Conservation (phyloP, 306 rosid species). For the Sophora flavescens region DNA sequence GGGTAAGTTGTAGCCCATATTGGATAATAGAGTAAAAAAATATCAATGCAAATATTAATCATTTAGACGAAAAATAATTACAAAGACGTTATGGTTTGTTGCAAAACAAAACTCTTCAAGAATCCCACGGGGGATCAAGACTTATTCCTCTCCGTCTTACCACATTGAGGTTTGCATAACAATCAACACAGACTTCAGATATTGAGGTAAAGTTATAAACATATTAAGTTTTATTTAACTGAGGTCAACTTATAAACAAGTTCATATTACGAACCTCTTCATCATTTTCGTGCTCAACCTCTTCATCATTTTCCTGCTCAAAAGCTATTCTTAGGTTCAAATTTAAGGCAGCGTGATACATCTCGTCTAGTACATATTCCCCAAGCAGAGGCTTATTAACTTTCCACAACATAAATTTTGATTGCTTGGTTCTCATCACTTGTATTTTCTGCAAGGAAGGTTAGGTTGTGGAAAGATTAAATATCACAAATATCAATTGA, state of each 20-base stretch:
- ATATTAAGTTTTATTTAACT: not conserved
- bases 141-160: not conserved
- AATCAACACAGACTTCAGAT: constrained; percentile 19
- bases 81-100: not conserved
- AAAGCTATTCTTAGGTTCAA: constrained; percentile 66
- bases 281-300: constrained; percentile 76
- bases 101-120: not conserved
- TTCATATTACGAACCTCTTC: constrained; percentile 68
- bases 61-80: not conserved
- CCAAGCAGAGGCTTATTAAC: constrained; percentile 66
- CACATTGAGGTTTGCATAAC: constrained; percentile 18
- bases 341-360: constrained; percentile 92
- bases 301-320: constrained; percentile 72
- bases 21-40: not conserved
- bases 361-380: constrained; percentile 83
- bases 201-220: constrained; percentile 3
- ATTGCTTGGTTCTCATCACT: constrained; percentile 44
- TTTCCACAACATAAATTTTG: constrained; percentile 69
- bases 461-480: constrained; percentile 8
- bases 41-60: constrained; percentile 25
- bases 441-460: constrained; percentile 71
- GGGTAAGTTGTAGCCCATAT: not conserved
- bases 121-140: not conserved
- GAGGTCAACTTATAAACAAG: constrained; percentile 13
- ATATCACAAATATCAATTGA: constrained; percentile 32